Evolutionary conservation across 352 stramenopile species (phyloP).

Genomic region (Salisapilia sapeloensis): DNA sequence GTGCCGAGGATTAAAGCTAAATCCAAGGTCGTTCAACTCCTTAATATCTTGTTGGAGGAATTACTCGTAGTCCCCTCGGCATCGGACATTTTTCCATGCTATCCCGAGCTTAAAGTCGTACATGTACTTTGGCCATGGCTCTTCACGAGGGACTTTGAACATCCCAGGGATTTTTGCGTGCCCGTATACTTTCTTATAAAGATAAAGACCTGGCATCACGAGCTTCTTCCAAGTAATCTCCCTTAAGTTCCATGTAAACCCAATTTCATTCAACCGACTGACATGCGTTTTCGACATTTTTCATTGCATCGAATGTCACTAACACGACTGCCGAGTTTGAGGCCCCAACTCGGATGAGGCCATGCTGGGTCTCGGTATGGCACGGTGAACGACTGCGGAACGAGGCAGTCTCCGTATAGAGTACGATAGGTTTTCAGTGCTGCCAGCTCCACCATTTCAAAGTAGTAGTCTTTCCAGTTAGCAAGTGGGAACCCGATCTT

Average conservation of each 20-base stretch:
- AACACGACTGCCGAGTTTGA: constrained; percentile 18
- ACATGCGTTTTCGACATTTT: too few species aligned
- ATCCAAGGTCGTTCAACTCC: constrained; percentile 23
- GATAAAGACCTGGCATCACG: constrained; percentile 23
- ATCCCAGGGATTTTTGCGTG: constrained; percentile 11
- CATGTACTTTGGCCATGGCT: constrained; percentile 15
- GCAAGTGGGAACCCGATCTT: constrained; percentile 10
- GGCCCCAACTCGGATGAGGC: constrained; percentile 11
- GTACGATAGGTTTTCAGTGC: constrained; percentile 13
- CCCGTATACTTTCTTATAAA: constrained; percentile 16
- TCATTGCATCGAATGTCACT: too few species aligned
- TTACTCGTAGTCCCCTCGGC: too few species aligned
- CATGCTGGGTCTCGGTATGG: constrained; percentile 8
- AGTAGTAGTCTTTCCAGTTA: constrained; percentile 27
- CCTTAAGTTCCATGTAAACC: constrained; percentile 30
- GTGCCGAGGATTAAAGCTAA: constrained; percentile 27
- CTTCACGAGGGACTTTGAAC: constrained; percentile 26
- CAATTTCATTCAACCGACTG: constrained; percentile 27
- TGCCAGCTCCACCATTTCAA: constrained; percentile 9
- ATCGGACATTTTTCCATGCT: too few species aligned
- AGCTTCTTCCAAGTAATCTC: constrained; percentile 22
- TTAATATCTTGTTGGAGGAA: too few species aligned
- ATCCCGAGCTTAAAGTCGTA: too few species aligned
- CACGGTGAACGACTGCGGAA: constrained; percentile 22
- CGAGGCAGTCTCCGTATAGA: constrained; percentile 16